Evolutionary conservation across 2,329 filamentous ascomycete species (phyloP).

Genomic region (Mycocentrospora acerina): DNA sequence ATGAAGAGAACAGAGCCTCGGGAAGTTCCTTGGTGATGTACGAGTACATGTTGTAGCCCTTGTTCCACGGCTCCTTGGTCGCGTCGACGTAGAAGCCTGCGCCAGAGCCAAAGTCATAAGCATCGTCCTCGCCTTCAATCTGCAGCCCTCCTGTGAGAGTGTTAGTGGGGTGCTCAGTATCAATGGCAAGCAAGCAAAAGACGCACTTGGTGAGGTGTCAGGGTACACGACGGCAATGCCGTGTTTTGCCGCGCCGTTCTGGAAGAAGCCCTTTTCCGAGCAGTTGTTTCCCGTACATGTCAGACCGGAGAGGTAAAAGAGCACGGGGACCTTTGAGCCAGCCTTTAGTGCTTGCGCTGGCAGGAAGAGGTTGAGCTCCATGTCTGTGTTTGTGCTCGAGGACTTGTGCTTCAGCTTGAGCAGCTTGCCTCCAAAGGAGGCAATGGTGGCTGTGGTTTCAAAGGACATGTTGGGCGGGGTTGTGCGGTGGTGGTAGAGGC

Average conservation of each 20-base stretch:
- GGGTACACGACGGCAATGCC: conserved; percentile 93
- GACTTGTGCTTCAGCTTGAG: conserved; percentile 91
- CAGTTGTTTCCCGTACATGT: conserved; percentile 89
- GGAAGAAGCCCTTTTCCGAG: conserved; percentile 83
- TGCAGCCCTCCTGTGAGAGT: conserved; percentile 64
- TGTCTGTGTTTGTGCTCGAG: conserved; percentile 76
- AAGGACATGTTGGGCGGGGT: conserved; percentile 60
- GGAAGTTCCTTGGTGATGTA: conserved; percentile 93
- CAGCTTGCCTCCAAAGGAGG: conserved; percentile 90
- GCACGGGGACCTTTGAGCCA: conserved; percentile 69
- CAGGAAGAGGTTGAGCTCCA: conserved; percentile 91
- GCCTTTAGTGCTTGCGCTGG: conserved; percentile 67
- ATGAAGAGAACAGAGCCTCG: conserved; percentile 68
- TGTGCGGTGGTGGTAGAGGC: conserved; percentile 13
- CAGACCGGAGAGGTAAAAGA: conserved; percentile 91
- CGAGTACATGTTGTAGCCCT: conserved; percentile 89
- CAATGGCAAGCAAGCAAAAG: conserved; percentile 42
- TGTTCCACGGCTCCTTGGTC: conserved; percentile 69
- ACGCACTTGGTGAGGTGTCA: conserved; percentile 84
- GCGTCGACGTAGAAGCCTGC: conserved; percentile 96
- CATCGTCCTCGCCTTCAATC: conserved; percentile 81
- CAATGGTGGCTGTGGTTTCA: conserved; percentile 84
- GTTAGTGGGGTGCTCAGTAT: conserved; percentile 15
- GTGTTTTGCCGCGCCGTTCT: conserved; percentile 73
- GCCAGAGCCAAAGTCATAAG: conserved; percentile 87